Conservation (phyloP, 768 basidiomycete species). For the Pleurotus salmoneostramineus region DNA sequence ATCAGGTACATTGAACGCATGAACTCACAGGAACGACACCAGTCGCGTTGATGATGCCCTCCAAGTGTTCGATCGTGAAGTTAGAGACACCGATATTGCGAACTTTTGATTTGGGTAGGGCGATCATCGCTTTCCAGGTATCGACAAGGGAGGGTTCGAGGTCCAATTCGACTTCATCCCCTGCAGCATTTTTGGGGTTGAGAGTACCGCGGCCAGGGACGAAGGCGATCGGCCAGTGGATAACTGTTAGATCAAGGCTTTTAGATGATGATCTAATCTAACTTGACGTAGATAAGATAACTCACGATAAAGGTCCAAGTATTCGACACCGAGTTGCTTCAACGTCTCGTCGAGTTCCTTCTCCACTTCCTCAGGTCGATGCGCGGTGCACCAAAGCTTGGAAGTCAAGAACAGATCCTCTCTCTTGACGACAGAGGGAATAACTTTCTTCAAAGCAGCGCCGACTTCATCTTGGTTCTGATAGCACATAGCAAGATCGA, state of each 20-base stretch:
- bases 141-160: conserved; percentile 59
- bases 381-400: conserved; percentile 80
- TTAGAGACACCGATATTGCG: conserved; percentile 73
- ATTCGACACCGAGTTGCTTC: conserved; percentile 64
- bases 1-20: not conserved
- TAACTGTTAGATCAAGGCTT: conserved; percentile 43
- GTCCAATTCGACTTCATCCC: conserved; percentile 54
- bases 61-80: conserved; percentile 63
- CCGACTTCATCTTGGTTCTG: conserved; percentile 78
- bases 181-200: conserved; percentile 45
- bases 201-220: conserved; percentile 45
- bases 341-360: conserved; percentile 76
- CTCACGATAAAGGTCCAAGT: conserved; percentile 79
- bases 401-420: conserved; percentile 80
- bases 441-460: conserved; percentile 69
- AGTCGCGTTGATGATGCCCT: conserved; percentile 65
- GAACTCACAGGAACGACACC: conserved; percentile 64
- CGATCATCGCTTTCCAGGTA: conserved; percentile 81
- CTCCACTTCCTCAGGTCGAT: conserved; percentile 64
- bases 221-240: conserved; percentile 83
- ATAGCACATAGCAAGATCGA: conserved; percentile 82
- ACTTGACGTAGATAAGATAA: conserved; percentile 10
- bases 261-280: not conserved
- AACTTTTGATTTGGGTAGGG: conserved; percentile 69
- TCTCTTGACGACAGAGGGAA: conserved; percentile 73